A percentile compares a stretch with the other conserved stretches of the same genome.
Conservation (phyloP, 768 basidiomycete species). For the Leccinum subgranulosum region DNA sequence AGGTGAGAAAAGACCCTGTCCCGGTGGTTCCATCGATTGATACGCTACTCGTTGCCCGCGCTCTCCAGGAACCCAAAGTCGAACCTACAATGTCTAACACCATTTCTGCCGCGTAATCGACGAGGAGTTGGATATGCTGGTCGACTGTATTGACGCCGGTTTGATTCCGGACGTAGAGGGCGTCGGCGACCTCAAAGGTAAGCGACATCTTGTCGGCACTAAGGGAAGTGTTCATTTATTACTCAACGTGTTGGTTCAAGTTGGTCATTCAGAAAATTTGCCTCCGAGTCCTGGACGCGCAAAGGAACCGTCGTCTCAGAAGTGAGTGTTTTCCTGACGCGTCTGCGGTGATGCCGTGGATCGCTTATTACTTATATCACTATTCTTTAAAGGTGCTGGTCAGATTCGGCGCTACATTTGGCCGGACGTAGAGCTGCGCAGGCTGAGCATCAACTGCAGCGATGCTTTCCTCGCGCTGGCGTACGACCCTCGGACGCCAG, state of each 20-base stretch:
- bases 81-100: conserved; percentile 18
- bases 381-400: too few relatives aligned
- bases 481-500: conserved; percentile 4
- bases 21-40: too few relatives aligned
- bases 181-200: conserved; percentile 13
- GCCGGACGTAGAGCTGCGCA: conserved; percentile 18
- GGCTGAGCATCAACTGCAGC: conserved; percentile 21
- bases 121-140: conserved; percentile 18
- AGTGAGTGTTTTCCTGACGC: too few relatives aligned
- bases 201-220: background rate
- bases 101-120: conserved; percentile 18
- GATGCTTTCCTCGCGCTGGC: conserved; percentile 21
- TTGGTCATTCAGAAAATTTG: conserved; percentile 7
- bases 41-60: too few relatives aligned
- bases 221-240: background rate
- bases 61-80: conserved; percentile 16
- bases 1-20: too few relatives aligned
- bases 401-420: conserved; percentile 18
- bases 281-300: conserved; percentile 15
- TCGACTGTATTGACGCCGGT: conserved; percentile 15
- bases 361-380: too few relatives aligned
- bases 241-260: too few relatives aligned
- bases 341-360: too few relatives aligned
- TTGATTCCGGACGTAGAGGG: conserved; percentile 14
- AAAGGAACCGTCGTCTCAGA: too few relatives aligned